These are phyloP conservation scores for Sodiomyces alkalinus DNA, from an alignment of 2,329 filamentous ascomycete species.

Conservation along the genomic window DNA sequence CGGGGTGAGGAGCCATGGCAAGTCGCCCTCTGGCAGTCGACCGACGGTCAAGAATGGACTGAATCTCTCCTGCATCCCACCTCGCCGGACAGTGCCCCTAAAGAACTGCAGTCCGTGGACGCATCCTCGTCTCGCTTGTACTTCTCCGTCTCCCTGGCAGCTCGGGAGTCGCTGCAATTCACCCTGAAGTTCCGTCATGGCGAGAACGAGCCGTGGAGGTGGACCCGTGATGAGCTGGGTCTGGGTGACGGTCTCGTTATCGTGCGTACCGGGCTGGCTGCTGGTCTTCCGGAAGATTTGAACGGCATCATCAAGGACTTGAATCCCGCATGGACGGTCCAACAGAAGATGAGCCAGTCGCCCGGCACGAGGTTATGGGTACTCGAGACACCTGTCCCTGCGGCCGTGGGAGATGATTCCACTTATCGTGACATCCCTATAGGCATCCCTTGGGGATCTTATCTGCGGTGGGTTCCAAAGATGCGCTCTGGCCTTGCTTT, in stretches of 20 bases:
- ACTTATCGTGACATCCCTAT: conserved; percentile 39
- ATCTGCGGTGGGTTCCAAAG: conserved; percentile 29
- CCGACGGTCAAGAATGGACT: conserved; percentile 38
- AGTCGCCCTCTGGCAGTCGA: conserved; percentile 56
- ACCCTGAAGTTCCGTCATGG: conserved; percentile 53
- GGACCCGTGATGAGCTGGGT: conserved; percentile 51
- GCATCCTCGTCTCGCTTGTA: no score
- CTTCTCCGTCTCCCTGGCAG: conserved; percentile 4
- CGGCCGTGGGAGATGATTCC: conserved; percentile 42
- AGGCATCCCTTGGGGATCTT: conserved; percentile 44
- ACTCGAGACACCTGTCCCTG: conserved; percentile 39
- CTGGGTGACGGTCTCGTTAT: conserved; percentile 48
- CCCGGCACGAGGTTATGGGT: conserved; percentile 57
- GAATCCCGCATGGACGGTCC: conserved; percentile 38
- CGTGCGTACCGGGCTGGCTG: conserved; percentile 20
- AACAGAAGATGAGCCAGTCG: conserved; percentile 45
- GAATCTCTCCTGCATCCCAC: conserved; percentile 29
- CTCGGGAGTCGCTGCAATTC: conserved; percentile 37
- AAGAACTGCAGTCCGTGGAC: conserved; percentile 34
- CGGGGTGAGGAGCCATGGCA: conserved; percentile 49
- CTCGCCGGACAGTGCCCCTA: conserved; percentile 19
- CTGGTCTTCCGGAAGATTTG: conserved; percentile 23
- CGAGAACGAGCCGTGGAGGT: conserved; percentile 45
- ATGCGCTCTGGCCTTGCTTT: background rate
- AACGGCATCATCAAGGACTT: conserved; percentile 41